phyloP scores from a whole-genome alignment of 805 yeast species.

The Blastobotrys americana region DNA sequence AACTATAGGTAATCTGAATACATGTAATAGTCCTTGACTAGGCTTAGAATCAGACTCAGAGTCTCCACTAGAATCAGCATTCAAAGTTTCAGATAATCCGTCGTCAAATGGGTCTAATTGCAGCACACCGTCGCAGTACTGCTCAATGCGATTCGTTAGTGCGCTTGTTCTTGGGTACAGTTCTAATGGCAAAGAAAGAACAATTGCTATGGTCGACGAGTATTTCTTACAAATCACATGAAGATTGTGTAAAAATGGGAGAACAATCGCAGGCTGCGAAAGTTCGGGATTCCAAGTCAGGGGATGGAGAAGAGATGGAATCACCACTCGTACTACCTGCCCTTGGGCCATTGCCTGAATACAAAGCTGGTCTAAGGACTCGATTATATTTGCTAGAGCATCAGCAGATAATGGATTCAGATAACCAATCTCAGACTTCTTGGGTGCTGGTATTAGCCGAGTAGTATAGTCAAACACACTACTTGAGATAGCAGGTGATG shows the following conservation, averaged over 20 bases:
- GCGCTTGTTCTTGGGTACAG: slow-evolving; percentile 51
- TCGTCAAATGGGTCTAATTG: slow-evolving; percentile 79
- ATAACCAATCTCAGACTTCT: slow-evolving; percentile 50
- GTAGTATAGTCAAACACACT: slow-evolving; percentile 74
- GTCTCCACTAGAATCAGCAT: slow-evolving; percentile 3
- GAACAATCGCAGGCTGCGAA: slow-evolving; percentile 40
- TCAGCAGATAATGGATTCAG: slow-evolving; percentile 35
- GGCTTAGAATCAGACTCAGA: slow-evolving; percentile 4
- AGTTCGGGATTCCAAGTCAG: slow-evolving; percentile 52
- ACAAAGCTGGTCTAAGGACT: slow-evolving; percentile 7
- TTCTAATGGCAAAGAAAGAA: slow-evolving; percentile 55
- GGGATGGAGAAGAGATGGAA: slow-evolving; percentile 80
- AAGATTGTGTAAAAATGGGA: slow-evolving; percentile 57
- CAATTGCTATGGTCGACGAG: slow-evolving; percentile 40
- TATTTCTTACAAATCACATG: slow-evolving; percentile 45
- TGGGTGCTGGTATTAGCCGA: slow-evolving; percentile 59
- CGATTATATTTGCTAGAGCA: slow-evolving; percentile 21
- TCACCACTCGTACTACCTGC: slow-evolving; percentile 53
- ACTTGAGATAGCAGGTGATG: slow-evolving; percentile 46
- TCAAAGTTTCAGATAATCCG: slow-evolving; percentile 38
- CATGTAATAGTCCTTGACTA: slow-evolving; percentile 71
- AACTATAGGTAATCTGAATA: slow-evolving; percentile 62
- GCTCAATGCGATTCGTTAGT: slow-evolving; percentile 48
- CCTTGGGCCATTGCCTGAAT: slow-evolving; percentile 20
- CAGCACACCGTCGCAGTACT: slow-evolving; percentile 57